These are phyloP conservation scores for Phytophthora kernoviae DNA, from an alignment of 352 stramenopile species.

Conservation along the genomic window DNA sequence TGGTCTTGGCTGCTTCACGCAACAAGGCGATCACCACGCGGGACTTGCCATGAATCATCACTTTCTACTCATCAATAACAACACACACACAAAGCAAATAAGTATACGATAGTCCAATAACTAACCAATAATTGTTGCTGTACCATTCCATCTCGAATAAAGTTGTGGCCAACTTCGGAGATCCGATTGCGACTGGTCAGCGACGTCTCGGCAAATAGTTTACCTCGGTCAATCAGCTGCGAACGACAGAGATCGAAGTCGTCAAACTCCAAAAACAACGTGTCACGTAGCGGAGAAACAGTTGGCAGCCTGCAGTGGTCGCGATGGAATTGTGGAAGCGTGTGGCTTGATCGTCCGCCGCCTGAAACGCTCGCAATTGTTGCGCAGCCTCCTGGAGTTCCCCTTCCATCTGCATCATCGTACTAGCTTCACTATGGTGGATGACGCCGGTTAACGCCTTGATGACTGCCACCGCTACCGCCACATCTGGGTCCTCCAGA, in stretches of 20 bases:
- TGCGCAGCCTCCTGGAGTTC: slow-evolving; percentile 89
- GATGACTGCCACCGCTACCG: slow-evolving; percentile 94
- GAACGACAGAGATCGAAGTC: slow-evolving; percentile 93
- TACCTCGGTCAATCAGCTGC: slow-evolving; percentile 91
- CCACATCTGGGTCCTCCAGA: slow-evolving; percentile 77
- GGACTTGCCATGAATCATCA: slow-evolving; percentile 95
- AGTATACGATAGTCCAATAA: not conserved
- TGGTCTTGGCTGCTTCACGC: slow-evolving; percentile 89
- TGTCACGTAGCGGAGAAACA: slow-evolving; percentile 95
- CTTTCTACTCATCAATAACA: slow-evolving; percentile 43
- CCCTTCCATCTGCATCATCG: slow-evolving; percentile 96
- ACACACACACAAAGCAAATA: no score
- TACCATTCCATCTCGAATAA: slow-evolving; percentile 94
- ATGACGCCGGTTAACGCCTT: slow-evolving; percentile 94
- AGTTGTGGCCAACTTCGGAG: slow-evolving; percentile 91
- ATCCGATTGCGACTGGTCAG: slow-evolving; percentile 93
- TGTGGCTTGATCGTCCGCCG: slow-evolving; percentile 42
- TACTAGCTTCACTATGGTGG: slow-evolving; percentile 87
- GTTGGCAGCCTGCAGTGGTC: slow-evolving; percentile 89
- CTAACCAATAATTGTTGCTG: not conserved
- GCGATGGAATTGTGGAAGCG: slow-evolving; percentile 90
- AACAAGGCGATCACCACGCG: slow-evolving; percentile 93
- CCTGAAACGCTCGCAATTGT: slow-evolving; percentile 66
- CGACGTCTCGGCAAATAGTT: slow-evolving; percentile 94
- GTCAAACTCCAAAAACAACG: slow-evolving; percentile 90